These are phyloP conservation scores for Apodospora peruviana DNA, from an alignment of 495 filamentous ascomycete species.

Conservation along the genomic window DNA sequence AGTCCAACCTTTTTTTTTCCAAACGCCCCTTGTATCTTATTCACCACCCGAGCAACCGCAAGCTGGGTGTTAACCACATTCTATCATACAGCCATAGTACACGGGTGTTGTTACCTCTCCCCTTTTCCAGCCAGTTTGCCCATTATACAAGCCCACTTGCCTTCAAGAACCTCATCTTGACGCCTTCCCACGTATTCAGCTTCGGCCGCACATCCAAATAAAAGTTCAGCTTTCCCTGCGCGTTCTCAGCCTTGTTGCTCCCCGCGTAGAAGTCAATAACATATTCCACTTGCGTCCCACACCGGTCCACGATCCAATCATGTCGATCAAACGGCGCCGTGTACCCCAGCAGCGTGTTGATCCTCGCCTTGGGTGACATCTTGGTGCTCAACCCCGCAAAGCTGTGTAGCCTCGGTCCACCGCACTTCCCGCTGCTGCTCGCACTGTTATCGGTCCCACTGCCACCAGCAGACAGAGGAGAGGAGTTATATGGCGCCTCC, in stretches of 20 bases:
- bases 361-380: constrained; percentile 74
- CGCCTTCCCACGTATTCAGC: constrained; percentile 84
- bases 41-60: too few relatives aligned
- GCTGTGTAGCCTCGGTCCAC: constrained; percentile 75
- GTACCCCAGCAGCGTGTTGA: constrained; percentile 81
- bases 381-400: constrained; percentile 70
- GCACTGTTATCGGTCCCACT: constrained; percentile 12
- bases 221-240: constrained; percentile 70
- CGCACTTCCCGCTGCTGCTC: constrained; percentile 47
- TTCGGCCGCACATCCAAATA: constrained; percentile 95
- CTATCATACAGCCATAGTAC: neutral
- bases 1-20: too few relatives aligned
- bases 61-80: too few relatives aligned
- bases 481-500: constrained; percentile 57
- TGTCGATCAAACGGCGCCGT: constrained; percentile 90
- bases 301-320: constrained; percentile 94
- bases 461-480: neutral
- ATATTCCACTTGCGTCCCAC: constrained; percentile 85
- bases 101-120: too few relatives aligned
- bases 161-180: constrained; percentile 69
- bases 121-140: too few relatives aligned
- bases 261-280: constrained; percentile 97
- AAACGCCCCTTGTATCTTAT: too few relatives aligned
- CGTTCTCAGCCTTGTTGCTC: constrained; percentile 45
- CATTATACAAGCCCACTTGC: constrained; percentile 53